Evolutionary conservation across 2,329 filamentous ascomycete species (phyloP), one percentile per base, ranked within the genome.

Genomic region (Raffaelea albimanens): DNA sequence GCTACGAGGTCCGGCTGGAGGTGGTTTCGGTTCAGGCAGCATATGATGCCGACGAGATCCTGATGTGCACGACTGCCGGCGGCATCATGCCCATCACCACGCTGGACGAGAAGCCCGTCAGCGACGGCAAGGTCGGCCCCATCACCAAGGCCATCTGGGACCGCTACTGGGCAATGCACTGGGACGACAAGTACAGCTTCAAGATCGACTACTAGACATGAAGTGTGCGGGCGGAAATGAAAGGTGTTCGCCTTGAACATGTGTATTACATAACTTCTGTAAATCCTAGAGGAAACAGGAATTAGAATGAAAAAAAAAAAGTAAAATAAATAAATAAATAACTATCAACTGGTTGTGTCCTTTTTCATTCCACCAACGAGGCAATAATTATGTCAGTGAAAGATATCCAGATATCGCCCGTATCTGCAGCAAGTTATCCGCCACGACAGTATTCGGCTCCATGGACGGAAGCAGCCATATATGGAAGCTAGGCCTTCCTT

Each of bases 21-120:
- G 49, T 61, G 22, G 67, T 74, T 4, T 69, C 70, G 0, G 58
- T 71, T 1, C 61, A 68, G 14, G 10, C 61, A 33, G 63, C 59
- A 0, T 74, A 72, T 42, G 44, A 64, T 7, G 58, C 61, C 0
- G 72, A 76, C 48, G 72, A 76, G 58, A 63, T 74, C 4, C 67
- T 76, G 25, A 73, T 74, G 70, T 73, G 65, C 50, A 75, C 72
- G 0, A 75, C 72, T 14, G 72, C 72, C 0, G 72, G 72, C 1
- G 72, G 72, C 0, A 65, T 75, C 18, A 75, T 75, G 71, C 72
- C 71, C 0, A 72, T 76, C 22, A 72, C 69, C 0, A 50, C 46
- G 0, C 57, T 75, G 2, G 72, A 76, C 53, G 70, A 65, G 0
- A 52, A 63, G 45, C 60, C 62, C 0, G 58, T 75, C 0, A 62